phyloP scores from a whole-genome alignment of 176 grass and related monocot genomes.

The Oryza brachyantha region DNA sequence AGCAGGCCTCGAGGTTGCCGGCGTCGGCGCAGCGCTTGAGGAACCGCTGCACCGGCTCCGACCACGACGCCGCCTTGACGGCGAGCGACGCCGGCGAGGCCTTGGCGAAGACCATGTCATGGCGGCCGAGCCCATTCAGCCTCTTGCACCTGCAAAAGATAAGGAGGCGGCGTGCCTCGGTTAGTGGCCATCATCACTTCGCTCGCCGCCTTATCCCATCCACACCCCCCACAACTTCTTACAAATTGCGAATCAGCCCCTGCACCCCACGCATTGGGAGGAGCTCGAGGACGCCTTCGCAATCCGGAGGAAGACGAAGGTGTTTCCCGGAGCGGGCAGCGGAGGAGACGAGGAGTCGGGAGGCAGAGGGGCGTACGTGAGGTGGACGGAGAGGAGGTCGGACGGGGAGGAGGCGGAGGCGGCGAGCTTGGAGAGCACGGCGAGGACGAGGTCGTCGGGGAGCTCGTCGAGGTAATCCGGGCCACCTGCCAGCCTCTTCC shows the following conservation, averaged over 20 bases:
- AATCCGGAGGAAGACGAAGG: neutral
- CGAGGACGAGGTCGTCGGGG: constrained; percentile 71
- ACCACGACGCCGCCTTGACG: constrained; percentile 60
- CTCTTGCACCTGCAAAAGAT: constrained; percentile 60
- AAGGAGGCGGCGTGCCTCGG: neutral
- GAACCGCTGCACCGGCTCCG: constrained; percentile 52
- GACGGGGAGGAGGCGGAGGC: constrained; percentile 44
- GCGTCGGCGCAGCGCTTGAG: constrained; percentile 58
- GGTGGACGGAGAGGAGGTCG: constrained; percentile 55
- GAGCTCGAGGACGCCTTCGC: neutral
- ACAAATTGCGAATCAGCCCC: neutral
- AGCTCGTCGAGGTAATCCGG: constrained; percentile 52
- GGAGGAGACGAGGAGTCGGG: neutral
- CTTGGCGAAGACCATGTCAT: constrained; percentile 59
- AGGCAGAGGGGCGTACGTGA: constrained; percentile 44
- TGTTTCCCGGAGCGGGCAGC: neutral
- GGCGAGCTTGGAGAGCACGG: constrained; percentile 57
- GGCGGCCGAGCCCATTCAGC: constrained; percentile 39
- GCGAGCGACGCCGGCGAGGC: constrained; percentile 51
- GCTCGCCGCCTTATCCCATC: neutral
- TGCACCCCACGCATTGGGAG: neutral
- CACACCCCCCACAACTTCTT: neutral
- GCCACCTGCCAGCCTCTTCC: constrained; percentile 5
- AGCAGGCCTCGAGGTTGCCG: constrained; percentile 75
- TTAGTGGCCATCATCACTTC: constrained; percentile 3